These are phyloP conservation scores for Populus nigra DNA, from an alignment of 345 rosid genomes.

Conservation along the genomic window DNA sequence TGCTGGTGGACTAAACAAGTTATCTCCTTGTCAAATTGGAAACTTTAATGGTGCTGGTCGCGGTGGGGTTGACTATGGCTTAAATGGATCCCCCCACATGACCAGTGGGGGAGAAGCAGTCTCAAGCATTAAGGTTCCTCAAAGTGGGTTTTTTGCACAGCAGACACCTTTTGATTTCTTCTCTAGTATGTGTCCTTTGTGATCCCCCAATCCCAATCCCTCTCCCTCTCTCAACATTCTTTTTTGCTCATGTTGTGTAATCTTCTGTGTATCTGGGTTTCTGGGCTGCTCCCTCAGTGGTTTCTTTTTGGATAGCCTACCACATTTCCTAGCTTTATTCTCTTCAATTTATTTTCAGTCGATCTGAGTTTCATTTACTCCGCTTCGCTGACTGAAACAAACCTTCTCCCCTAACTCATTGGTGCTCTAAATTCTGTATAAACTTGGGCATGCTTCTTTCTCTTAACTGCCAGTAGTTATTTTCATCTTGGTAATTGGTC, in stretches of 20 bases:
- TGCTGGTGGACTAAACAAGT: slow-evolving; percentile 14
- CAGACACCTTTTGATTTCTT: slow-evolving; percentile 39
- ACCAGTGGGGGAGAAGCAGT: slow-evolving; percentile 21
- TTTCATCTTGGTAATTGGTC: slow-evolving; percentile 9
- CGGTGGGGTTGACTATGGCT: slow-evolving; percentile 22
- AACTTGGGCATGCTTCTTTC: background rate
- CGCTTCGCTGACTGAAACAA: slow-evolving; percentile 21
- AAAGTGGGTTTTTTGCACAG: slow-evolving; percentile 26
- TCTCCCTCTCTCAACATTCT: background rate
- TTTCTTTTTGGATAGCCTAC: slow-evolving; percentile 1
- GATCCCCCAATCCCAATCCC: background rate
- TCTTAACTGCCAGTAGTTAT: background rate
- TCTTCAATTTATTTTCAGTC: background rate
- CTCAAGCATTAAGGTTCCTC: slow-evolving; percentile 19
- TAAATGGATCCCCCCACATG: slow-evolving; percentile 24
- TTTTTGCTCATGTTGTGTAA: background rate
- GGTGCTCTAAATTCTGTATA: slow-evolving; percentile 15
- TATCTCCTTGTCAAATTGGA: slow-evolving; percentile 20
- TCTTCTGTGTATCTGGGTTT: slow-evolving; percentile 19
- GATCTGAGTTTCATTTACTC: background rate
- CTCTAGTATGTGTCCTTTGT: slow-evolving; percentile 18
- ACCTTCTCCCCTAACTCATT: slow-evolving; percentile 10
- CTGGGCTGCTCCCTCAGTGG: slow-evolving; percentile 19
- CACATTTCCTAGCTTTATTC: background rate
- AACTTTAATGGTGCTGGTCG: slow-evolving; percentile 25